Conservation (phyloP, 331 rosid genomes). For the Ulmus americana region DNA sequence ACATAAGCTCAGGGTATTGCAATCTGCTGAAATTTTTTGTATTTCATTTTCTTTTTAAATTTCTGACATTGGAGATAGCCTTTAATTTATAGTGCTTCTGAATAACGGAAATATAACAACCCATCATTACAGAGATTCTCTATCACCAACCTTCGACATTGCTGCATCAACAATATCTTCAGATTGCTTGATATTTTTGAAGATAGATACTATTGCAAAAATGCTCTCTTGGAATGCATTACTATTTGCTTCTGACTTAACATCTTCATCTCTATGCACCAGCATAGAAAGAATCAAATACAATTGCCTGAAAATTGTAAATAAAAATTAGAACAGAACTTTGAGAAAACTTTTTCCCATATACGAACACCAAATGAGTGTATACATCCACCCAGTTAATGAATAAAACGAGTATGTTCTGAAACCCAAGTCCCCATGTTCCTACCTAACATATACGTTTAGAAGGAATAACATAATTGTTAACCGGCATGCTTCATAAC, state of each 20-base stretch:
- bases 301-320: slow-evolving; percentile 63
- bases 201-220: slow-evolving; percentile 51
- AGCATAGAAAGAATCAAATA: slow-evolving; percentile 66
- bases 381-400: background rate
- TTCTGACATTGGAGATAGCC: background rate
- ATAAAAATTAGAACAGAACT: slow-evolving; percentile 11
- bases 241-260: slow-evolving; percentile 59
- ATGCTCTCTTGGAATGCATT: slow-evolving; percentile 50
- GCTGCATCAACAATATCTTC: slow-evolving; percentile 67
- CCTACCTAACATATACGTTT: background rate
- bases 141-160: slow-evolving; percentile 68
- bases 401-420: slow-evolving; percentile 3
- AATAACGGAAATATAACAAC: slow-evolving; percentile 1
- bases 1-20: slow-evolving; percentile 25
- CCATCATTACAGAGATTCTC: slow-evolving; percentile 4
- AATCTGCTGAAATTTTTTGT: slow-evolving; percentile 4
- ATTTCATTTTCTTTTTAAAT: background rate
- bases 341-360: slow-evolving; percentile 12
- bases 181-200: slow-evolving; percentile 65
- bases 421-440: background rate
- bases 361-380: slow-evolving; percentile 11
- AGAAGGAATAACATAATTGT: background rate
- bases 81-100: background rate
- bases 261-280: slow-evolving; percentile 72
- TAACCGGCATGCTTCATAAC: background rate